These are phyloP conservation scores for Aspergillus cavernicola DNA, from an alignment of 495 filamentous ascomycete genomes.

Conservation along the genomic window DNA sequence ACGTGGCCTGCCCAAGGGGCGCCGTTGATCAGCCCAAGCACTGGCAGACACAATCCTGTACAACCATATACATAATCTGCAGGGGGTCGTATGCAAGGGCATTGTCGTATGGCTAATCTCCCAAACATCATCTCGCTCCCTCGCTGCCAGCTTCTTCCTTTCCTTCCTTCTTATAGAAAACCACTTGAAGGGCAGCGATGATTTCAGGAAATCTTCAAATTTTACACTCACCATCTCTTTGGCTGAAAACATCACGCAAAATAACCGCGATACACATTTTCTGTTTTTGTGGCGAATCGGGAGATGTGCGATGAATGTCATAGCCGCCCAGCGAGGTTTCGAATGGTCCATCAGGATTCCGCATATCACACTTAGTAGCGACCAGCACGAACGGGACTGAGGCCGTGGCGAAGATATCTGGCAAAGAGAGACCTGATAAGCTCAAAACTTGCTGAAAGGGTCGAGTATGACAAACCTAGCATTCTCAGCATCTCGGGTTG, in stretches of 20 bases:
- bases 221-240: conserved; percentile 58
- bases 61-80: not conserved
- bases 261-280: conserved; percentile 77
- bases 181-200: not conserved
- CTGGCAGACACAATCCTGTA: not conserved
- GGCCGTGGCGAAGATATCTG: conserved; percentile 66
- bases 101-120: conserved; percentile 2
- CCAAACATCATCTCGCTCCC: not conserved
- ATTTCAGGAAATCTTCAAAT: not conserved
- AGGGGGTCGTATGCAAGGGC: conserved; percentile 5
- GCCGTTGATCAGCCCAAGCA: conserved; percentile 13
- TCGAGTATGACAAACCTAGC: conserved; percentile 39
- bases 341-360: conserved; percentile 42
- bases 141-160: not conserved
- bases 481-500: conserved; percentile 63
- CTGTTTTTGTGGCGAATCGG: conserved; percentile 65
- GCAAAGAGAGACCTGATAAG: not conserved
- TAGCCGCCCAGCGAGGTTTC: conserved; percentile 55
- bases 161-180: not conserved
- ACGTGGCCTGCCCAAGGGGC: conserved; percentile 27
- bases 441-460: not conserved
- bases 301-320: conserved; percentile 69
- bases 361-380: conserved; percentile 81
- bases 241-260: conserved; percentile 62
- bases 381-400: conserved; percentile 72